A percentile compares a stretch with the other conserved stretches of the same genome.
phyloP scores from a whole-genome alignment of 257 asterid genomes.

The Fraxinus quadrangulata region DNA sequence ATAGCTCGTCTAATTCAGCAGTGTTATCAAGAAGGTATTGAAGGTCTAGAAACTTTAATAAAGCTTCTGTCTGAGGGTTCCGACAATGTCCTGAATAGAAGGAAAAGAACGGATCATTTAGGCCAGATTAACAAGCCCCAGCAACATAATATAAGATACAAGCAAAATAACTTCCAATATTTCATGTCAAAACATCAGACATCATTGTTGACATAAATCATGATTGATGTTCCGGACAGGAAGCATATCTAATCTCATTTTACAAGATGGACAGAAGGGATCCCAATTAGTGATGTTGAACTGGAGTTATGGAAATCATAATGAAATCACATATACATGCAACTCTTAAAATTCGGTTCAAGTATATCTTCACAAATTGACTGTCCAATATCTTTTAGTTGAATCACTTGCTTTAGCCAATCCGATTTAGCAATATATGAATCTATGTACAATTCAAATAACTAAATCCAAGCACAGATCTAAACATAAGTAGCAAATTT shows the following conservation, averaged over 20 bases:
- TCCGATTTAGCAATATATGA: background rate
- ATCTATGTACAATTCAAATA: background rate
- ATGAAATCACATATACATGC: background rate
- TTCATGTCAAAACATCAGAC: background rate
- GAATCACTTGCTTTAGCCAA: background rate
- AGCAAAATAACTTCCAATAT: background rate
- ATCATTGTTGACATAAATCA: background rate
- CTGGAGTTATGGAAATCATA: background rate
- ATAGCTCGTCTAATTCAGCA: conserved; percentile 29
- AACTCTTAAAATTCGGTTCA: background rate
- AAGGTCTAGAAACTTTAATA: conserved; percentile 72
- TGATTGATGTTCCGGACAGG: background rate
- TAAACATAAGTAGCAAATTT: background rate
- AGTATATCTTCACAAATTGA: background rate
- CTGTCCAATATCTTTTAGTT: background rate
- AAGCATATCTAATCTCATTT: background rate
- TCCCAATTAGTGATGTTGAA: background rate
- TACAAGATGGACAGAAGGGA: background rate
- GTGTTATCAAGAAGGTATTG: conserved; percentile 61
- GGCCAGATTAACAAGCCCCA: conserved; percentile 7
- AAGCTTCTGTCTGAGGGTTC: conserved; percentile 85
- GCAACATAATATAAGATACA: background rate
- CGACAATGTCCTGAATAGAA: conserved; percentile 54
- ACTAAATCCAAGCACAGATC: background rate
- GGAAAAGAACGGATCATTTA: conserved; percentile 17